Evolutionary conservation across 2,329 filamentous ascomycete genomes (phyloP).

Genomic region (Daldinia sp.): DNA sequence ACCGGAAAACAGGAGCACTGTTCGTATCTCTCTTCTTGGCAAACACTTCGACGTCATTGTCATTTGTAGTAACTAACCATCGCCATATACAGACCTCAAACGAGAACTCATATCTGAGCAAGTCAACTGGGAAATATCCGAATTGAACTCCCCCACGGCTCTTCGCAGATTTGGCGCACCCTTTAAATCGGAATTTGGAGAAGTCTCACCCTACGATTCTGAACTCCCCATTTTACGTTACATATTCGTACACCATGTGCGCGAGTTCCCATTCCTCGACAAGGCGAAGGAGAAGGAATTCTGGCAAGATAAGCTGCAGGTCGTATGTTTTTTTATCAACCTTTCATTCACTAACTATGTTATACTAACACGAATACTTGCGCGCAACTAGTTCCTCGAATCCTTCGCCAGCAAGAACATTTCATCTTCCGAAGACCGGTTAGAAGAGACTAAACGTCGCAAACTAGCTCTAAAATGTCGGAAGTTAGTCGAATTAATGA

Average conservation of each 20-base stretch:
- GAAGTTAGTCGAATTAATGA: conserved; percentile 98
- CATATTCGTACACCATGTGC: conserved; percentile 97
- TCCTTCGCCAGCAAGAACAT: conserved; percentile 98
- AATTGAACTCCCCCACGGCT: conserved; percentile 94
- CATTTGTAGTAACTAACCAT: conserved; percentile 37
- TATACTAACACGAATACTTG: conserved; percentile 22
- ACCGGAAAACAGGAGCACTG: conserved; percentile 99
- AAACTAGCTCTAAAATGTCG: conserved; percentile 94
- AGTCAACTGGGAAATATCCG: conserved; percentile 88
- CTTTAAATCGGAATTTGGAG: conserved; percentile 91
- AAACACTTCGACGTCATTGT: background rate
- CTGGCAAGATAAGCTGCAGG: conserved; percentile 98
- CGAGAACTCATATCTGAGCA: conserved; percentile 92
- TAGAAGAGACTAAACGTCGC: conserved; percentile 94
- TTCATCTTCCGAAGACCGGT: conserved; percentile 92
- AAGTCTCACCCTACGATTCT: conserved; percentile 92
- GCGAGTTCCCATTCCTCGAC: conserved; percentile 97
- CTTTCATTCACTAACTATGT: background rate
- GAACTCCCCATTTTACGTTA: conserved; percentile 93
- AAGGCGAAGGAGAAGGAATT: conserved; percentile 99
- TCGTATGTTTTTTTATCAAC: conserved; percentile 68
- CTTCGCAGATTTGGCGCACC: conserved; percentile 95
- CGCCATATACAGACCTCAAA: conserved; percentile 78
- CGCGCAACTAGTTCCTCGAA: conserved; percentile 80
- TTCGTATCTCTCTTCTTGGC: conserved; percentile 58